Conservation (phyloP, 495 filamentous ascomycete species). For the Neurospora sp. region DNA sequence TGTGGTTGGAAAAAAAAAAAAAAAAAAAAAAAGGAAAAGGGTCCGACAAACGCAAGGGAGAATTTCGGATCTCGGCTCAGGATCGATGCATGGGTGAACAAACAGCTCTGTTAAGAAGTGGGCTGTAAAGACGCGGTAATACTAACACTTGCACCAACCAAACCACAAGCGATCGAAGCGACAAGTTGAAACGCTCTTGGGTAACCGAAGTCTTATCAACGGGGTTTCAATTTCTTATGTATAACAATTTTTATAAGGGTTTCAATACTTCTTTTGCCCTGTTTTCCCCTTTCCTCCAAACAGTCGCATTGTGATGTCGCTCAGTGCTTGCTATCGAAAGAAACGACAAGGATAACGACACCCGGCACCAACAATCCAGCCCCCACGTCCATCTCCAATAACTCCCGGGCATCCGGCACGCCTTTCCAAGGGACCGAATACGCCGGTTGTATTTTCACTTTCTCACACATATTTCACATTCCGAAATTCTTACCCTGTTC, state of each 20-base stretch:
- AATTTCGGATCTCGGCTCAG: not conserved
- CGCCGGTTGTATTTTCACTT: not conserved
- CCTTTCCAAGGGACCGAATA: no score
- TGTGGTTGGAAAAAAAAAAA: not conserved
- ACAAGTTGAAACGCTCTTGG: not conserved
- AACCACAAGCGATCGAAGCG: not conserved
- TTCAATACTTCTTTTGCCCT: no score
- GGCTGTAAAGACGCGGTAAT: not conserved
- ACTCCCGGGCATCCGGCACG: no score
- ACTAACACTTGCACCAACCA: not conserved
- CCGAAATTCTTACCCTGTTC: not conserved
- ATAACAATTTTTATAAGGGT: no score
- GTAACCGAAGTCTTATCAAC: not conserved
- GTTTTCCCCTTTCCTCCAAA: no score
- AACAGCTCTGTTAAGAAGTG: not conserved
- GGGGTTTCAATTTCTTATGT: not conserved
- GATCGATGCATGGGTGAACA: not conserved
- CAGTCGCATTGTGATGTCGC: no score
- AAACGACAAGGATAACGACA: no score
- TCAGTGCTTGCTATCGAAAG: no score
- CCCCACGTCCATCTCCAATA: no score
- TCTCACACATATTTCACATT: not conserved
- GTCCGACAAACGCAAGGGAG: not conserved
- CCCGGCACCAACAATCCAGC: no score
- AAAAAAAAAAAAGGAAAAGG: not conserved